Percentiles rank a stretch among this genome's conserved stretches.
Conservation (phyloP, 257 asterid genomes). For the Solanum ossicruentum region DNA sequence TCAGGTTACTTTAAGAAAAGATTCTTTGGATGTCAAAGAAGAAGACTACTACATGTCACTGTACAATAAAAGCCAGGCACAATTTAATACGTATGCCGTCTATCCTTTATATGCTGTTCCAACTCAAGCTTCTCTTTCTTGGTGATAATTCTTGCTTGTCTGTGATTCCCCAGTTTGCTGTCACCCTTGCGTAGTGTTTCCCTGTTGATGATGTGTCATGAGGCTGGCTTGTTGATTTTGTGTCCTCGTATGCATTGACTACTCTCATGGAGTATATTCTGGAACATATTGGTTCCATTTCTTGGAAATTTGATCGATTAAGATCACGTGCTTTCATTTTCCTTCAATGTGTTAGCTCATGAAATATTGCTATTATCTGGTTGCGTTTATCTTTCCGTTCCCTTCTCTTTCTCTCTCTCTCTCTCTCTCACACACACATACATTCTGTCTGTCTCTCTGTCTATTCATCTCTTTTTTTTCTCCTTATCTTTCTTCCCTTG, state of each 20-base stretch:
- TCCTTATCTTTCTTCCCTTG: not conserved
- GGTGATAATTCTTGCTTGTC: not conserved
- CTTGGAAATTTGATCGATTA: not conserved
- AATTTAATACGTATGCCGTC: conserved; percentile 66
- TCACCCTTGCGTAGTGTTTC: not conserved
- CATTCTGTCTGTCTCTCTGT: not conserved
- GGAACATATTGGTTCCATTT: not conserved
- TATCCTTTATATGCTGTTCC: not conserved
- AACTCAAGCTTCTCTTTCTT: not conserved
- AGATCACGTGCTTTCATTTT: not conserved
- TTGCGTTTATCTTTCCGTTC: not conserved
- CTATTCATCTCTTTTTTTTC: not conserved
- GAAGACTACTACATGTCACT: conserved; percentile 79
- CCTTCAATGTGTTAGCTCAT: not conserved
- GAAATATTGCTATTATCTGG: not conserved
- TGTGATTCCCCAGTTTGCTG: not conserved
- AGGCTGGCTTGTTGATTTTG: not conserved
- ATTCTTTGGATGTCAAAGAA: conserved; percentile 67
- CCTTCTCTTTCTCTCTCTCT: not conserved
- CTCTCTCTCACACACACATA: too few species aligned
- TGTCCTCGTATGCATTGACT: not conserved
- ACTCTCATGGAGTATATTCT: not conserved
- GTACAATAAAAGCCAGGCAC: conserved; percentile 77
- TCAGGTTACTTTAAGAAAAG: conserved; percentile 72
- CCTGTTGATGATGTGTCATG: not conserved